Conservation (phyloP, 2,329 filamentous ascomycete species). For the Penicillium hesseltinei region DNA sequence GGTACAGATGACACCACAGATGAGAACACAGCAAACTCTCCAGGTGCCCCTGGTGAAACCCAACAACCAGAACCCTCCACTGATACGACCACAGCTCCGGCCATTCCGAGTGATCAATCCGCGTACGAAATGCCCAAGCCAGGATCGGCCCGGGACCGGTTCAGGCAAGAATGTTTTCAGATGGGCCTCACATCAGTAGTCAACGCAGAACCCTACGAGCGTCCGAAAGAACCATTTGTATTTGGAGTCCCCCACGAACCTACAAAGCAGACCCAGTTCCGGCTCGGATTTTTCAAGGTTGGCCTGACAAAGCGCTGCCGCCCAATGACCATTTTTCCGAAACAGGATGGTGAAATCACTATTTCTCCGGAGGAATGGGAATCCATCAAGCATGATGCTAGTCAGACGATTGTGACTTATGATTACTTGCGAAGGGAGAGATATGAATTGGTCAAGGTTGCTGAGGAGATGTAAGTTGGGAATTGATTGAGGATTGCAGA, state of each 20-base stretch:
- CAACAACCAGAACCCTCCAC: neutral
- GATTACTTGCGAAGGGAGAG: neutral
- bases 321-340: constrained; percentile 18
- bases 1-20: neutral
- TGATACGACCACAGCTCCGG: neutral
- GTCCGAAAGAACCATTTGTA: neutral
- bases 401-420: neutral
- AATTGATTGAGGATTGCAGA: too few species aligned
- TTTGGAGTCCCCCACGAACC: neutral
- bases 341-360: constrained; percentile 19
- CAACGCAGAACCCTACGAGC: neutral
- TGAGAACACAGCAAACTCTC: neutral
- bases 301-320: constrained; percentile 18
- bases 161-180: neutral
- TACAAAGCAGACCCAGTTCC: constrained; percentile 11
- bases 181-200: neutral
- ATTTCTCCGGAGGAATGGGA: constrained; percentile 14
- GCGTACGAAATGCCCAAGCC: neutral
- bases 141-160: neutral
- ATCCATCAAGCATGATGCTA: constrained; percentile 1
- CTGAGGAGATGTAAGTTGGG: neutral
- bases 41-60: neutral
- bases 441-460: neutral
- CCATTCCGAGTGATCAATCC: neutral
- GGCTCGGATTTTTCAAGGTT: constrained; percentile 12